These are phyloP conservation scores for Cyathus pygmaeus DNA, from an alignment of 1,284 basidiomycete species.

Conservation along the genomic window DNA sequence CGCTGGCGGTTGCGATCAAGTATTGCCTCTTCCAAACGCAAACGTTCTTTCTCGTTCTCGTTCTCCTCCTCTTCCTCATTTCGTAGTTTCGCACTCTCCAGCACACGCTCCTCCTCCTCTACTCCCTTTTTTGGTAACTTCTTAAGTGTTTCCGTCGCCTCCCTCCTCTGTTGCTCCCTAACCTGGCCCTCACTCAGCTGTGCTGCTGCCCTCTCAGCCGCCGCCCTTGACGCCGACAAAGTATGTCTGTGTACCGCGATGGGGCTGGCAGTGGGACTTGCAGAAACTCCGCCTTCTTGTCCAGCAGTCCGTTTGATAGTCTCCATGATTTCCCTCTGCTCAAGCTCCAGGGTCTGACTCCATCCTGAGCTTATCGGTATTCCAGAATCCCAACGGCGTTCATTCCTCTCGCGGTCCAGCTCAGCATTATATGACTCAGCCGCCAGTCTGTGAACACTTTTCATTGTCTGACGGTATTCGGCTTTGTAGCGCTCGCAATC, in stretches of 20 bases:
- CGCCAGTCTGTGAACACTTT: slow-evolving; percentile 48
- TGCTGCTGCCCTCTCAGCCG: not conserved
- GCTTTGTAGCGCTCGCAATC: slow-evolving; percentile 42
- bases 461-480: slow-evolving; percentile 52
- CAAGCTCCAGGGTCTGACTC: slow-evolving; percentile 48
- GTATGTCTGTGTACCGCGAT: not conserved
- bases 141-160: not conserved
- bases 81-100: too few relatives aligned
- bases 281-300: not conserved
- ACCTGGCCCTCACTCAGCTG: not conserved
- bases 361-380: slow-evolving; percentile 42
- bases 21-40: too few relatives aligned
- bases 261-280: not conserved
- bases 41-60: too few relatives aligned
- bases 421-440: slow-evolving; percentile 51
- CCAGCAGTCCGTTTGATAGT: slow-evolving; percentile 34
- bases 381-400: slow-evolving; percentile 53
- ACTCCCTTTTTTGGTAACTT: too few relatives aligned
- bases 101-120: too few relatives aligned
- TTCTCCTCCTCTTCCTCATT: too few relatives aligned
- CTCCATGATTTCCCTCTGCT: slow-evolving; percentile 54
- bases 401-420: slow-evolving; percentile 53
- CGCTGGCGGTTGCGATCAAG: too few relatives aligned
- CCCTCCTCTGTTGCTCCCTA: not conserved
- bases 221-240: not conserved